These are phyloP conservation scores for Mycothermus thermophilus DNA, from an alignment of 495 filamentous ascomycete species.

Conservation along the genomic window DNA sequence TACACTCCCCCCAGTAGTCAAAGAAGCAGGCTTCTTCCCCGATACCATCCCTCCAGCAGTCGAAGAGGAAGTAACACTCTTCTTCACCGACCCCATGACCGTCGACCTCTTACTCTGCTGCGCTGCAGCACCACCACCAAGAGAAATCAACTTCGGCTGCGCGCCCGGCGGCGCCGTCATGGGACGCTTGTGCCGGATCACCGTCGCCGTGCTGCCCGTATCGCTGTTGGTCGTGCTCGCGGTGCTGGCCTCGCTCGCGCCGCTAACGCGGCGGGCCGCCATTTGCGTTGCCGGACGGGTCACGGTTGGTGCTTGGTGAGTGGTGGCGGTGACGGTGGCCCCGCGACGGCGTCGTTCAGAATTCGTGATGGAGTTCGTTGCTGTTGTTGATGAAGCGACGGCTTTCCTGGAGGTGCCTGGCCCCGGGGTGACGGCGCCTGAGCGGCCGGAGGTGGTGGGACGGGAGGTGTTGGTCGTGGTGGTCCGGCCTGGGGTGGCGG, in stretches of 20 bases:
- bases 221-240: no score
- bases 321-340: constrained; percentile 12
- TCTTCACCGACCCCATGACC: constrained; percentile 31
- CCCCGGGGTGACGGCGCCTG: constrained; percentile 10
- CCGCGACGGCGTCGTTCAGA: constrained; percentile 22
- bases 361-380: constrained; percentile 6
- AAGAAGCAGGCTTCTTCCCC: constrained; percentile 27
- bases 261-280: constrained; percentile 30
- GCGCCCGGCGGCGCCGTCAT: constrained; percentile 21
- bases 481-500: constrained; percentile 6
- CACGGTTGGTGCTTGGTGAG: no score
- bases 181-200: constrained; percentile 27
- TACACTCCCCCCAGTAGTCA: constrained; percentile 15
- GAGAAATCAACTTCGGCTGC: constrained; percentile 1
- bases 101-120: constrained; percentile 25
- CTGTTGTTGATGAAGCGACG: constrained; percentile 1
- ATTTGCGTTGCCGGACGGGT: no score
- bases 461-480: constrained; percentile 30
- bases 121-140: constrained; percentile 5
- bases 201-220: constrained; percentile 33
- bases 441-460: constrained; percentile 27
- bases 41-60: constrained; percentile 17
- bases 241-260: constrained; percentile 35
- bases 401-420: no score
- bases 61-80: constrained; percentile 13